phyloP scores from a whole-genome alignment of 2,329 filamentous ascomycete genomes.

The Trichoderma afroharzianum region DNA sequence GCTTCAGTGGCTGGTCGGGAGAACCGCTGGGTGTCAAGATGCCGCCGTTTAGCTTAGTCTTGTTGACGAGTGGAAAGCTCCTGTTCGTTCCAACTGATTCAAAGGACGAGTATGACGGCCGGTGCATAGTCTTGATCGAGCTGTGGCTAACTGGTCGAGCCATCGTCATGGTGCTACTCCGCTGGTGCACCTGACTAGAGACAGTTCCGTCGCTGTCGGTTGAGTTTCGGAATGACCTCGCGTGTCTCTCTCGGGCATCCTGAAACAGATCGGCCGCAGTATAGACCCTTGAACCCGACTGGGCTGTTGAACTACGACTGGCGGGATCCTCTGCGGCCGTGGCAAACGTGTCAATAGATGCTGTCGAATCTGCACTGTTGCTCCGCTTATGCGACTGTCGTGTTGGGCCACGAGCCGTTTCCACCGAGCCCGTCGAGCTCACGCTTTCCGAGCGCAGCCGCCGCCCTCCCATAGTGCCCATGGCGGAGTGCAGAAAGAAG shows the following conservation, averaged over 20 bases:
- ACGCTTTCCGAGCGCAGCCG: constrained; percentile 49
- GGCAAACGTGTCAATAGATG: constrained; percentile 53
- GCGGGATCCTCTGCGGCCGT: constrained; percentile 51
- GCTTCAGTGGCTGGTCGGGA: constrained; percentile 47
- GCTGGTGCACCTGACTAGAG: constrained; percentile 22
- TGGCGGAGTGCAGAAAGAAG: constrained; percentile 89
- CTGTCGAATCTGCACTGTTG: constrained; percentile 47
- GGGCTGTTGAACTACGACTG: constrained; percentile 35
- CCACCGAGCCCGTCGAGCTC: constrained; percentile 58
- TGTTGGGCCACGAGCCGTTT: constrained; percentile 53
- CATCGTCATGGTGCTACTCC: constrained; percentile 34
- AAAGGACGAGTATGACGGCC: constrained; percentile 55
- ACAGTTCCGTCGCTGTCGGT: constrained; percentile 27
- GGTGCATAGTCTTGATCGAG: constrained; percentile 41
- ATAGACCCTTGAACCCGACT: constrained; percentile 22
- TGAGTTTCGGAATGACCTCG: constrained; percentile 26
- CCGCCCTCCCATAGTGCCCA: constrained; percentile 65
- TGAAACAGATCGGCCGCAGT: constrained; percentile 23
- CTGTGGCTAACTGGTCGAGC: constrained; percentile 43
- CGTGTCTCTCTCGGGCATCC: constrained; percentile 23
- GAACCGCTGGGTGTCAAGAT: constrained; percentile 47
- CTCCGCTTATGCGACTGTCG: constrained; percentile 32
- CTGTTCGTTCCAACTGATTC: constrained; percentile 57
- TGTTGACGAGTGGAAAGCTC: constrained; percentile 60
- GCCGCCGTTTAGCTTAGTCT: constrained; percentile 43